A percentile compares a stretch with the other conserved stretches of the same genome.
phyloP scores from a whole-genome alignment of 176 grass and related monocot genomes.

The Triticum timopheevii region DNA sequence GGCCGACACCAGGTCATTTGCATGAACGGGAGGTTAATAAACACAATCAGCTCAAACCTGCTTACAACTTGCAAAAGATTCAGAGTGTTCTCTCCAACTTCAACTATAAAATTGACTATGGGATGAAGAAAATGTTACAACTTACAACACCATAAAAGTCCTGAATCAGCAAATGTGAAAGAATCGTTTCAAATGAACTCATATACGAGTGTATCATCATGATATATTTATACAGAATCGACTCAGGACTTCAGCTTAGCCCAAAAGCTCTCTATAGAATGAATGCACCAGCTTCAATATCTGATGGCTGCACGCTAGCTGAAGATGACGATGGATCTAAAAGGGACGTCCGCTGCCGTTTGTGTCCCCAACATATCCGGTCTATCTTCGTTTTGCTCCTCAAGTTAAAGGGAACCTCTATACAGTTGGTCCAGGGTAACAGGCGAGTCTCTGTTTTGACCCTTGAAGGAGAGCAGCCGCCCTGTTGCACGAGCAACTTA shows the following conservation, averaged over 20 bases:
- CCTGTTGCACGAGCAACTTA: not conserved
- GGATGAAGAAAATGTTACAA: slow-evolving; percentile 28
- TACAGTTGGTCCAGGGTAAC: slow-evolving; percentile 60
- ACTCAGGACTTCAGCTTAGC: not conserved
- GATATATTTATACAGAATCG: slow-evolving; percentile 34
- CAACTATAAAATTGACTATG: slow-evolving; percentile 20
- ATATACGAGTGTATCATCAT: slow-evolving; percentile 18
- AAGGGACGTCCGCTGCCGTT: slow-evolving; percentile 54
- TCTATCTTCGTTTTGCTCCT: slow-evolving; percentile 54
- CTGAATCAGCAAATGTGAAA: slow-evolving; percentile 30
- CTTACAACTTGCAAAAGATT: not conserved
- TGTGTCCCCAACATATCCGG: slow-evolving; percentile 51
- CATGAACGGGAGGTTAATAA: too few relatives aligned
- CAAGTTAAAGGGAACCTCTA: slow-evolving; percentile 56
- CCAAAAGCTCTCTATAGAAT: not conserved
- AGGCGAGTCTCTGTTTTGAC: slow-evolving; percentile 32
- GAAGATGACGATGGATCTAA: slow-evolving; percentile 23
- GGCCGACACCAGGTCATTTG: not conserved
- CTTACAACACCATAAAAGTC: not conserved
- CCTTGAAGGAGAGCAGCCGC: not conserved
- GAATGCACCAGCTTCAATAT: slow-evolving; percentile 12
- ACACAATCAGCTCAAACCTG: too few relatives aligned
- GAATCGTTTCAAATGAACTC: slow-evolving; percentile 46
- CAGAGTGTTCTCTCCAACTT: not conserved
- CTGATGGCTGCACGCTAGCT: not conserved